Conservation (phyloP, 768 basidiomycete genomes). For the Wakefieldia striispora region DNA sequence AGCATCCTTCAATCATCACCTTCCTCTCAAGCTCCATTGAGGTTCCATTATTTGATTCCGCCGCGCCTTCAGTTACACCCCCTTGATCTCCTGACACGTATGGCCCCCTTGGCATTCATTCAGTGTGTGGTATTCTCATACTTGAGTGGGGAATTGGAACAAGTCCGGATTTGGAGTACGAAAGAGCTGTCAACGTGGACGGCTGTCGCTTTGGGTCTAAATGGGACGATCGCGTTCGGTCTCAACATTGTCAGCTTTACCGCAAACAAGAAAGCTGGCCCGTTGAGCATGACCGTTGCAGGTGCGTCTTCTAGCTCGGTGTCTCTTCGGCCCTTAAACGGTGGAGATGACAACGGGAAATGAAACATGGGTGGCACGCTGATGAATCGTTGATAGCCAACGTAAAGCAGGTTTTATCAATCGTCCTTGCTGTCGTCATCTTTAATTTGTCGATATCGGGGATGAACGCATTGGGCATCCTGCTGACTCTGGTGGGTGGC, state of each 20-base stretch:
- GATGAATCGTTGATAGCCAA: conserved; percentile 53
- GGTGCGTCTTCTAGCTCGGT: conserved; percentile 42
- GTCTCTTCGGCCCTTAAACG: conserved; percentile 4
- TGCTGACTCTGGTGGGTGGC: conserved; percentile 82
- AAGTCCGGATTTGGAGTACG: conserved; percentile 49
- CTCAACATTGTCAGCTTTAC: conserved; percentile 94
- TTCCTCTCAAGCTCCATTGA: conserved; percentile 13
- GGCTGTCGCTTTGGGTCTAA: conserved; percentile 59
- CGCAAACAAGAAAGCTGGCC: conserved; percentile 90
- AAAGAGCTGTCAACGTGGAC: conserved; percentile 40
- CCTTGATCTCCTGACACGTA: conserved; percentile 82
- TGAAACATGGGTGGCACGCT: not conserved
- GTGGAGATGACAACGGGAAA: not conserved
- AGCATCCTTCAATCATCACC: conserved; percentile 66
- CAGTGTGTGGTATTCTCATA: conserved; percentile 81
- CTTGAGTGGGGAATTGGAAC: conserved; percentile 74
- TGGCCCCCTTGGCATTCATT: conserved; percentile 89
- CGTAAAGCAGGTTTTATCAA: conserved; percentile 91
- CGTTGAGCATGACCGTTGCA: conserved; percentile 88
- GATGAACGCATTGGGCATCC: conserved; percentile 80
- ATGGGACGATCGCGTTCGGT: conserved; percentile 87
- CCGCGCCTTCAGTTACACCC: conserved; percentile 57
- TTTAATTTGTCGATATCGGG: conserved; percentile 82
- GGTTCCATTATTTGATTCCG: conserved; percentile 26
- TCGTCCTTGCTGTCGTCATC: conserved; percentile 77